Evolutionary conservation across 805 yeast species (phyloP).

Genomic region (Myxozyma monticola): DNA sequence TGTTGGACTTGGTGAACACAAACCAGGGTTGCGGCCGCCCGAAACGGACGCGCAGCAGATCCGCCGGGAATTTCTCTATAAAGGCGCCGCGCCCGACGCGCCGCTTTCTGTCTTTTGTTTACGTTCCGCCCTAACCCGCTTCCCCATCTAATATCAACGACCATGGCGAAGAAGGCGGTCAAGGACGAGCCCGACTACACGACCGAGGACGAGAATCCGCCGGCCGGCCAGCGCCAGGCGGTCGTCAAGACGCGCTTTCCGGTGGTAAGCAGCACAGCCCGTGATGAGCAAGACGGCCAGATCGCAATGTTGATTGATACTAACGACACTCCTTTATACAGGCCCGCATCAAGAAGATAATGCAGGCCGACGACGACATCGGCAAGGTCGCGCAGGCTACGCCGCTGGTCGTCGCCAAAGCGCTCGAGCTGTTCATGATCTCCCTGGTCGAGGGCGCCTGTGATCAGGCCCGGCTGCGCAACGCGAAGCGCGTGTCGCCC

Average conservation of each 20-base stretch:
- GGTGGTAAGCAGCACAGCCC: conserved; percentile 35
- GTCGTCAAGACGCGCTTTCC: conserved; percentile 46
- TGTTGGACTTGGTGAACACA: too few relatives aligned
- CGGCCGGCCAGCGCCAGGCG: conserved; percentile 4
- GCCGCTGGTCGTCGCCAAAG: conserved; percentile 96
- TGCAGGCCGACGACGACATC: conserved; percentile 98
- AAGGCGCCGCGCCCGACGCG: too few relatives aligned
- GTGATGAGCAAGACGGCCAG: not conserved
- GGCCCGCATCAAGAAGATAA: conserved; percentile 91
- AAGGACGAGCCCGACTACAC: too few relatives aligned
- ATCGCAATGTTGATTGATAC: too few relatives aligned
- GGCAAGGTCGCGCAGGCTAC: conserved; percentile 99
- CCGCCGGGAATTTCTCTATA: too few relatives aligned
- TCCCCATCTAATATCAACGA: not conserved
- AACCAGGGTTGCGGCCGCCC: too few relatives aligned
- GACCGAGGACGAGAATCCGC: too few relatives aligned
- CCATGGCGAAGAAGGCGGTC: too few relatives aligned
- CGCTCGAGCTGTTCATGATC: conserved; percentile 88
- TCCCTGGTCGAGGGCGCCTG: conserved; percentile 83
- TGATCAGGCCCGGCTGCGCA: conserved; percentile 69
- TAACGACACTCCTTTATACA: conserved; percentile 8
- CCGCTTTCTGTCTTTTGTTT: not conserved
- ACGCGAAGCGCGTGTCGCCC: conserved; percentile 78
- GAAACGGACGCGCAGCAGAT: too few relatives aligned
- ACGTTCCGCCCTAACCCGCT: conserved; percentile 1